phyloP scores from a whole-genome alignment of 2,329 filamentous ascomycete species.

The Cyclaneusma minus region DNA sequence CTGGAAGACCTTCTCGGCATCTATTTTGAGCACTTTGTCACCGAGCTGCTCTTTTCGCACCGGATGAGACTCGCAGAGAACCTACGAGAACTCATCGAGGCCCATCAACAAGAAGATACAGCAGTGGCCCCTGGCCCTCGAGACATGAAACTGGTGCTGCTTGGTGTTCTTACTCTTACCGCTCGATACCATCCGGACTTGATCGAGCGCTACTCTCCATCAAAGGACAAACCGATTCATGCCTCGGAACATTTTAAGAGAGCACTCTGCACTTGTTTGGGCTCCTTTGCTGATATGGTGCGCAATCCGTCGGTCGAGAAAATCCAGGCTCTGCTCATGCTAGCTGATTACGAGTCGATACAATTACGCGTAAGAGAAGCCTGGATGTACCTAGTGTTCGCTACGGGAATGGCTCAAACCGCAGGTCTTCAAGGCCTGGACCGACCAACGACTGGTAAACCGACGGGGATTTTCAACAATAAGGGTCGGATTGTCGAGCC shows the following conservation, averaged over 20 bases:
- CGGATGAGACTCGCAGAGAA: conserved; percentile 38
- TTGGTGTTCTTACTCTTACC: conserved; percentile 54
- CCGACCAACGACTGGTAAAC: conserved; percentile 9
- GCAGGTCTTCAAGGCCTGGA: conserved; percentile 33
- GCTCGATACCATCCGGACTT: conserved; percentile 50
- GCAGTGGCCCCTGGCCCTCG: conserved; percentile 17
- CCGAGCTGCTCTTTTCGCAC: conserved; percentile 59
- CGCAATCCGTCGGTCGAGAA: conserved; percentile 41
- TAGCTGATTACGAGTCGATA: conserved; percentile 58
- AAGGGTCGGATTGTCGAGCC: conserved; percentile 13
- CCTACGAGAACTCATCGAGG: conserved; percentile 7
- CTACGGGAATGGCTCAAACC: conserved; percentile 40
- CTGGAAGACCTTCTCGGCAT: conserved; percentile 58
- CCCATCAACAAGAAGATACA: conserved; percentile 19
- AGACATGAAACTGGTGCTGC: conserved; percentile 40
- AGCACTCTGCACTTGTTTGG: conserved; percentile 35
- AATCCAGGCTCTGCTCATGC: conserved; percentile 54
- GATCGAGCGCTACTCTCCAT: conserved; percentile 29
- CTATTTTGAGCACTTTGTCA: conserved; percentile 55
- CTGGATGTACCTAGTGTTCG: conserved; percentile 51
- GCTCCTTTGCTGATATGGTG: conserved; percentile 29
- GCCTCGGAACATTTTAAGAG: conserved; percentile 51
- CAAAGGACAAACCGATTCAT: conserved; percentile 22
- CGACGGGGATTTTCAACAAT: no score
- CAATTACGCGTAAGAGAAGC: conserved; percentile 44